Base-by-base conservation (phyloP, 495 filamentous ascomycete genomes). In the Hypomontagnella monticulosa region DNA sequence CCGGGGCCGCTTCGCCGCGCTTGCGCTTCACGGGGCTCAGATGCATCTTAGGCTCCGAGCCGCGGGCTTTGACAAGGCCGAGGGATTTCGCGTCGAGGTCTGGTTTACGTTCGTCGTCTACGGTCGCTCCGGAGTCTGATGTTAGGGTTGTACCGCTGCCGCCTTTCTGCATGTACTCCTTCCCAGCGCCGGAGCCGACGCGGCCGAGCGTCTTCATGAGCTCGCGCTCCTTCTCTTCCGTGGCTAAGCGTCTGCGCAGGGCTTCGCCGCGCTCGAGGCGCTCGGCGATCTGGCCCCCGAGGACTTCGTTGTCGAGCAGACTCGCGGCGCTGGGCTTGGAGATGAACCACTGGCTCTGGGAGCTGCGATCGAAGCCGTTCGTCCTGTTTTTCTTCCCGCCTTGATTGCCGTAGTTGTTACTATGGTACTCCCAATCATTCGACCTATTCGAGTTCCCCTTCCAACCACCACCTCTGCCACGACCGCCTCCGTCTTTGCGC, bases 21-120 rank as follows among this genome's bases (percentile, higher is more conserved):
- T 91, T 91, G 43, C 88, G 80, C 73, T 93, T 96, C 57, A 88
- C 80, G 7, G 93, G 92, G 59, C 88, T 87, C 32, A 98, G 80
- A 23, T 84, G 82, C 30, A 96, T 84, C 53, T 75, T 76, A 19
- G 67, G 70, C 43, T 82, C 79, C 20, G 71, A 79, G 16, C 86
- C 87, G 23, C 79, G 84, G 23, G 80, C 83, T 8, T 77, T 76
- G 41, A 87, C 69, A 3, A 91, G 78, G 5, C 88, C 88, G 11
- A 92, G 77, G 0, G 79, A 71, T 14, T 70, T 77, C 1, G 85
- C 83, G 64, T 86, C 80, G 32, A 57, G 27, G 19, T 71, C 68
- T 19, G 66, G 74, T 27, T 70, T 67, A 27, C 61, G 51, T 18
- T 70, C 57, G 18, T 69, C 65, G 19, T 58, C 36, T 15, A 40